Conservation (phyloP, 345 rosid genomes). For the Eucalyptus erythrocorys region DNA sequence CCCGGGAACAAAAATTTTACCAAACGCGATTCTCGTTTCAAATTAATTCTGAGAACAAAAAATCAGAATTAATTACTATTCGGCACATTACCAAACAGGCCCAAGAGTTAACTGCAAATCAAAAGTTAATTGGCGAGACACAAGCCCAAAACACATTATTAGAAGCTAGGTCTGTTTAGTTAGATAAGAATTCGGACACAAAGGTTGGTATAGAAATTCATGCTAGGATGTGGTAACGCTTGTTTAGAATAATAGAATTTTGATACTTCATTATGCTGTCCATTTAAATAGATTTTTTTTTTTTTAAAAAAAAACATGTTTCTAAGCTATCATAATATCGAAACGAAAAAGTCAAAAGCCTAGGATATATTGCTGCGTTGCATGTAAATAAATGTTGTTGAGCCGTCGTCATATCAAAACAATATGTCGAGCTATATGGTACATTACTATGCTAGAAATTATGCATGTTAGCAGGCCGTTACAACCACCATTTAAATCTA, state of each 20-base stretch:
- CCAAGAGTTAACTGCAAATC: not conserved
- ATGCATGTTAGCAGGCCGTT: not conserved
- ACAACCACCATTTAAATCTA: no score
- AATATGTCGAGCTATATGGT: not conserved
- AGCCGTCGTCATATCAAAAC: not conserved
- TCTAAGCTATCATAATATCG: not conserved
- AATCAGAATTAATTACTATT: no score
- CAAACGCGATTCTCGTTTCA: no score
- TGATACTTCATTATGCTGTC: not conserved
- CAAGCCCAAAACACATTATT: not conserved
- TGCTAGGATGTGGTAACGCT: not conserved
- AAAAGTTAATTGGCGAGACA: not conserved
- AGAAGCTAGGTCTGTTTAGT: not conserved
- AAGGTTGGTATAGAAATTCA: not conserved
- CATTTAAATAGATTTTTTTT: no score
- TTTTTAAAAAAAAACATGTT: not conserved
- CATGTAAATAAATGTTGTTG: no score
- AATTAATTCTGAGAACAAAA: no score
- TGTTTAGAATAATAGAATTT: not conserved
- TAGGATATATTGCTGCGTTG: no score
- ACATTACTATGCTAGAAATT: not conserved
- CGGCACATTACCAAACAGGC: no score
- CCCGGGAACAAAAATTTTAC: no score
- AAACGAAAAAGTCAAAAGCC: no score
- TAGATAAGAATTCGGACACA: not conserved